Base-by-base conservation (phyloP, 2,329 filamentous ascomycete genomes). In the Sporothrix sp. region DNA sequence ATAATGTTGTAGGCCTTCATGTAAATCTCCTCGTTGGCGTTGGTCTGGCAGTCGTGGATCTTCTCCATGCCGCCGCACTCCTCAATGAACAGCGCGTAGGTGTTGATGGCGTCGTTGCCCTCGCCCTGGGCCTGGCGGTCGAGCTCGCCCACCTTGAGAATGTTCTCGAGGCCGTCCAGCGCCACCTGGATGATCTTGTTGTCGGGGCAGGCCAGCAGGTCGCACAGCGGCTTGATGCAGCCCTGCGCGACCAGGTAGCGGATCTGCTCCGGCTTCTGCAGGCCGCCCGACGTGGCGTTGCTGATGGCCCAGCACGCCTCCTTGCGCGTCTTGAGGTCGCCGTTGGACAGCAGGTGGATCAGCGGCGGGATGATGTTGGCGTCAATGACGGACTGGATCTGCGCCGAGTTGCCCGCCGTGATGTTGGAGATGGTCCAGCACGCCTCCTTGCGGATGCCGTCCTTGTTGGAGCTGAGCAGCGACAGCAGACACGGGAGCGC, bases 1-100 rank as follows among this genome's bases (percentile, higher is more conserved):
- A 98, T 98, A 71, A 98, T 98, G 79, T 95, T 97, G 79, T 97
- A 98, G 0, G 93, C 93, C 82, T 98, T 98, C 91, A 98, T 97
- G 78, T 98, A 98, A 61, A 98, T 98, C 72, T 98, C 93, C 73
- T 98, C 93, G 72, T 98, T 98, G 74, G 91, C 91, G 63, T 98
- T 98, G 75, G 94, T 96, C 76, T 98, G 93, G 80, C 93, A 97
- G 62, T 97, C 91, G 72, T 98, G 93, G 61, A 98, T 97, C 84
- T 97, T 97, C 76, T 97, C 93, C 93, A 98, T 98, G 59, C 93
- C 93, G 63, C 89, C 88, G 60, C 90, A 95, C 71, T 98, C 93
- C 72, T 98, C 93, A 59, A 98, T 98, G 71, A 95, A 97, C 57
- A 98, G 79, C 42, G 93, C 93, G 63, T 95, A 98, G 58, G 87